Conservation (phyloP, 805 yeast species). For the Danielia oregonensis region DNA sequence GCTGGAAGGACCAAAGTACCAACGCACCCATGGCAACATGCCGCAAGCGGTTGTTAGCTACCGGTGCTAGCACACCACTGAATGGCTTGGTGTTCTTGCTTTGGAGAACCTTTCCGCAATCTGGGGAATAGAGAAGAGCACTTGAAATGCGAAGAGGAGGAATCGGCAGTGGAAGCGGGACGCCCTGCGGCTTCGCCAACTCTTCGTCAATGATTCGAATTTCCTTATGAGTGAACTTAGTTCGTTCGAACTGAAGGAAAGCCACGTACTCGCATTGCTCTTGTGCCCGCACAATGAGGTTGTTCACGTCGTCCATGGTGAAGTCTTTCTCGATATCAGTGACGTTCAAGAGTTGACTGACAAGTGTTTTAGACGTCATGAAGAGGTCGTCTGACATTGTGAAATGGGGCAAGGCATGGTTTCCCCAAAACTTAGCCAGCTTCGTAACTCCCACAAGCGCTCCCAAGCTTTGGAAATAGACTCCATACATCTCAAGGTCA, state of each 20-base stretch:
- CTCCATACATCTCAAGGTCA: slow-evolving; percentile 50
- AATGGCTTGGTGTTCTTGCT: slow-evolving; percentile 16
- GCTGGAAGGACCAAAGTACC: slow-evolving; percentile 45
- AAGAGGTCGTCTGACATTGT: slow-evolving; percentile 40
- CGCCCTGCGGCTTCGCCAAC: slow-evolving; percentile 67
- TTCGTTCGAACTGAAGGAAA: slow-evolving; percentile 66
- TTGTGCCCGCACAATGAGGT: slow-evolving; percentile 26
- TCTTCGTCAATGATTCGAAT: slow-evolving; percentile 68
- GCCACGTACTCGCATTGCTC: slow-evolving; percentile 67
- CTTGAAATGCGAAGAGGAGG: slow-evolving; percentile 55
- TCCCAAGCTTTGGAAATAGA: slow-evolving; percentile 66
- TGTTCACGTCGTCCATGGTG: slow-evolving; percentile 34
- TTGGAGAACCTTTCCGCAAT: slow-evolving; percentile 64
- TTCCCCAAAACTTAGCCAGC: slow-evolving; percentile 62
- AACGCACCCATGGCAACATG: slow-evolving; percentile 42
- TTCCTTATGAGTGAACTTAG: slow-evolving; percentile 50
- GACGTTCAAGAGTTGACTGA: slow-evolving; percentile 41
- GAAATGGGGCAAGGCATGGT: slow-evolving; percentile 60
- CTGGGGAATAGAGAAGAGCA: slow-evolving; percentile 79
- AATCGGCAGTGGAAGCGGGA: slow-evolving; percentile 54
- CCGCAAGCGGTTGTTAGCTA: slow-evolving; percentile 34
- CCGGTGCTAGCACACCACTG: slow-evolving; percentile 59
- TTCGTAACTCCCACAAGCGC: slow-evolving; percentile 54
- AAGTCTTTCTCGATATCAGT: slow-evolving; percentile 39
- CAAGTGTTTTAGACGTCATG: slow-evolving; percentile 42